Percentiles rank a stretch among this genome's conserved stretches.
Conservation (phyloP, 2,329 filamentous ascomycete species). For the Penicillium oxalicum region DNA sequence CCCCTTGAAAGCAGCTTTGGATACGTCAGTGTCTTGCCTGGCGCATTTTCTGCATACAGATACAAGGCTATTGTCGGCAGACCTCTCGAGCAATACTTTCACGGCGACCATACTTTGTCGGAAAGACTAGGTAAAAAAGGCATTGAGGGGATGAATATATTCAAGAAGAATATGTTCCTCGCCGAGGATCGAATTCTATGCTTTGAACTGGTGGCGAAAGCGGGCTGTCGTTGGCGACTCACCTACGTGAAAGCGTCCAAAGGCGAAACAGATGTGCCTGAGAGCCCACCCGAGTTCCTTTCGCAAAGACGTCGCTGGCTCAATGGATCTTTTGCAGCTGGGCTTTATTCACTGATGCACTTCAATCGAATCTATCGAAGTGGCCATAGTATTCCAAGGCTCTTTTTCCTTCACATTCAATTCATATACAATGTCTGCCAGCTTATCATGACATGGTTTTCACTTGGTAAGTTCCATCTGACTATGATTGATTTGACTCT, state of each 20-base stretch:
- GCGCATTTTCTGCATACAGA: constrained; percentile 93
- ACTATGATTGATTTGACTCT: no score
- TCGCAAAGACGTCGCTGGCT: constrained; percentile 93
- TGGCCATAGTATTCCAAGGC: constrained; percentile 88
- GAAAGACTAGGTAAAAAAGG: constrained; percentile 92
- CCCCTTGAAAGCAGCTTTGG: constrained; percentile 90
- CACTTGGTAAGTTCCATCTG: constrained; percentile 42
- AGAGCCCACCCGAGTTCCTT: constrained; percentile 91
- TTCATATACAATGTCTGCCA: constrained; percentile 86
- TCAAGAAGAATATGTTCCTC: constrained; percentile 99
- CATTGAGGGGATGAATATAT: constrained; percentile 99
- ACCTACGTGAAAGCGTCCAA: constrained; percentile 97
- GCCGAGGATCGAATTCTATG: constrained; percentile 97
- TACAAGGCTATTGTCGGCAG: constrained; percentile 95
- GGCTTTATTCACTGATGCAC: constrained; percentile 92
- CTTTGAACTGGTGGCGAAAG: constrained; percentile 95
- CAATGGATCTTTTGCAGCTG: constrained; percentile 94
- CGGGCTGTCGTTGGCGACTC: constrained; percentile 94
- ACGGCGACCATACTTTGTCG: constrained; percentile 91
- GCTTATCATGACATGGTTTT: constrained; percentile 82
- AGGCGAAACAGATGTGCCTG: constrained; percentile 94
- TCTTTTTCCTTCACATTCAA: constrained; percentile 95
- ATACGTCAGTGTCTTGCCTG: constrained; percentile 90
- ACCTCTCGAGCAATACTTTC: constrained; percentile 94
- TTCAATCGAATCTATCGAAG: constrained; percentile 96